Conservation (phyloP, 2,329 filamentous ascomycete genomes). For the Chrysoporthe puriensis region DNA sequence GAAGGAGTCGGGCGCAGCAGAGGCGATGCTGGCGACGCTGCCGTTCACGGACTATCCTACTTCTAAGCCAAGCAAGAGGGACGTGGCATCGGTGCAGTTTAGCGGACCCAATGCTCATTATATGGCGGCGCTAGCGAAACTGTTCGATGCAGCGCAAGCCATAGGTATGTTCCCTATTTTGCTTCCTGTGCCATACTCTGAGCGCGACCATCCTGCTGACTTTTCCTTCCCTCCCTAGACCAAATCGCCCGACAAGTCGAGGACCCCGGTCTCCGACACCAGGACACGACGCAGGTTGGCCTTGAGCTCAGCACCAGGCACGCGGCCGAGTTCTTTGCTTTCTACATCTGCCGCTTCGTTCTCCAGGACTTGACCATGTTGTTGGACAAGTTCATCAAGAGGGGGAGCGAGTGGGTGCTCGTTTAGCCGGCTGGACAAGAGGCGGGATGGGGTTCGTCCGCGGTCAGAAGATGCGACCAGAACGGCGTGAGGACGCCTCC, state of each 20-base stretch:
- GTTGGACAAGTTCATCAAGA: slow-evolving; percentile 96
- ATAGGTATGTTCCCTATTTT: slow-evolving; percentile 68
- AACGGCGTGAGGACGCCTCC: not conserved
- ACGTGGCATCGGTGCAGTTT: slow-evolving; percentile 70
- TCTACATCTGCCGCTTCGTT: slow-evolving; percentile 96
- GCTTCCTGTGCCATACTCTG: not conserved
- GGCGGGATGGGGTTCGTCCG: not conserved
- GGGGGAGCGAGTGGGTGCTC: slow-evolving; percentile 90
- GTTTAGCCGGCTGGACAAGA: slow-evolving; percentile 30
- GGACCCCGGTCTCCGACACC: slow-evolving; percentile 88
- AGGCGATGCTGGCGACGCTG: slow-evolving; percentile 62
- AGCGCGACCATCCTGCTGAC: slow-evolving; percentile 4
- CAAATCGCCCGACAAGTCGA: slow-evolving; percentile 96
- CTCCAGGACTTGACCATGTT: slow-evolving; percentile 80
- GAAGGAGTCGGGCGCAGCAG: slow-evolving; percentile 45
- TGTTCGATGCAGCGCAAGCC: slow-evolving; percentile 92
- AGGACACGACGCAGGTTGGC: slow-evolving; percentile 91
- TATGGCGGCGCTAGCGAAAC: slow-evolving; percentile 84
- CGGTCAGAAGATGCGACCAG: not conserved
- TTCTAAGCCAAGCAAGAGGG: slow-evolving; percentile 71
- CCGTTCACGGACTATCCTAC: slow-evolving; percentile 73
- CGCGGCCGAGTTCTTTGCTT: slow-evolving; percentile 96
- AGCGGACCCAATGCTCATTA: slow-evolving; percentile 86
- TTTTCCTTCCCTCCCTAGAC: slow-evolving; percentile 55
- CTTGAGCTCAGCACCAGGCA: slow-evolving; percentile 91